Conservation (phyloP, 1,284 basidiomycete genomes). For the Microbotryum violaceum region DNA sequence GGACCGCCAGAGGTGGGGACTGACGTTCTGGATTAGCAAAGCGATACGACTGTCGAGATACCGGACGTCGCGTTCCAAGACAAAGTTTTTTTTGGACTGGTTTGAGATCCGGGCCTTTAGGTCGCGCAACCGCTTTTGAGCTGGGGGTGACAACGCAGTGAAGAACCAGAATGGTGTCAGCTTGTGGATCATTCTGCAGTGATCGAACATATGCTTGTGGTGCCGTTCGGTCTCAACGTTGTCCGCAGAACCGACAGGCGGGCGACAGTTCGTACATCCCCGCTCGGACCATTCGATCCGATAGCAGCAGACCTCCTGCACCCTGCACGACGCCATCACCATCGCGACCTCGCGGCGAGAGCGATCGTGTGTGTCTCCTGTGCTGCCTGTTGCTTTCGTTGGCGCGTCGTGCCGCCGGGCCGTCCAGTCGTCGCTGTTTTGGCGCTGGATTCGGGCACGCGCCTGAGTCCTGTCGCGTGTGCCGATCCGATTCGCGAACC, state of each 20-base stretch:
- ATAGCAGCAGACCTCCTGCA: not conserved
- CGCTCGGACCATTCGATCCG: not conserved
- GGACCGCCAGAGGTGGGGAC: constrained; percentile 35
- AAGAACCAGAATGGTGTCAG: too few relatives aligned
- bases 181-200: too few relatives aligned
- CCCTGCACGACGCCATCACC: too few relatives aligned
- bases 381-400: not conserved
- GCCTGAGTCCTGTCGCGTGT: not conserved
- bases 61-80: constrained; percentile 93
- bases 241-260: too few relatives aligned
- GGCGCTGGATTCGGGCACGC: not conserved
- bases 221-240: too few relatives aligned
- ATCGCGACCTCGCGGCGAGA: not conserved
- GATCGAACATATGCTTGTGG: too few relatives aligned
- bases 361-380: too few relatives aligned
- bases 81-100: constrained; percentile 99
- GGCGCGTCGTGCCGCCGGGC: not conserved
- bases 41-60: constrained; percentile 98
- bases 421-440: not conserved
- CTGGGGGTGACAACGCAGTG: constrained; percentile 43
- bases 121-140: constrained; percentile 90
- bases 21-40: constrained; percentile 89
- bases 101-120: constrained; percentile 95
- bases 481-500: not conserved
- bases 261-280: too few relatives aligned